phyloP scores from a whole-genome alignment of 192 early-diverging fungal species.

The Umbelopsis ramanniana region DNA sequence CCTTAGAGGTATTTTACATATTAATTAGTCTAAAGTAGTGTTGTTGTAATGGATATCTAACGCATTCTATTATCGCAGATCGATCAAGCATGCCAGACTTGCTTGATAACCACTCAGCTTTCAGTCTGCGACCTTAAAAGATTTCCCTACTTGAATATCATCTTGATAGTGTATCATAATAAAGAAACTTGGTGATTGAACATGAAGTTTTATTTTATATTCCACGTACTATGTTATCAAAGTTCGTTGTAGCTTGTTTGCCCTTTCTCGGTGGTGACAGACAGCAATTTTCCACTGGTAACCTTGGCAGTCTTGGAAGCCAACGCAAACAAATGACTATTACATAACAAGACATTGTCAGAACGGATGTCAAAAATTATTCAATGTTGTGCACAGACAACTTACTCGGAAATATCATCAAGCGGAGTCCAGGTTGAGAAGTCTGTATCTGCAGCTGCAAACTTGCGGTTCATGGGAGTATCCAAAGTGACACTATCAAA shows the following conservation, averaged over 20 bases:
- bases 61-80: not conserved
- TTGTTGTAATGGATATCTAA: not conserved
- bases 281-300: slow-evolving; percentile 61
- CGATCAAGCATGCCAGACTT: slow-evolving; percentile 21
- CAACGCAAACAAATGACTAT: slow-evolving; percentile 54
- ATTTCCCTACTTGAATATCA: not conserved
- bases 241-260: slow-evolving; percentile 58
- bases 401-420: slow-evolving; percentile 66
- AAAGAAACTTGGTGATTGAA: slow-evolving; percentile 19
- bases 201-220: not conserved
- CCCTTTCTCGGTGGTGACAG: slow-evolving; percentile 58
- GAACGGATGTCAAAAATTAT: not conserved
- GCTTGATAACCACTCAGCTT: slow-evolving; percentile 4
- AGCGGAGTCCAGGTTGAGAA: slow-evolving; percentile 86
- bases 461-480: slow-evolving; percentile 87
- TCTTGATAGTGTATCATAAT: slow-evolving; percentile 19
- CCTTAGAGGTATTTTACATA: slow-evolving; percentile 66
- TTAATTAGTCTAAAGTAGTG: not conserved
- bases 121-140: slow-evolving; percentile 11
- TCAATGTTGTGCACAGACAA: no score
- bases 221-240: not conserved
- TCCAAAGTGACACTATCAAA: slow-evolving; percentile 74
- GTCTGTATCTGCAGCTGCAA: slow-evolving; percentile 82
- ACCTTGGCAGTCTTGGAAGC: slow-evolving; percentile 48
- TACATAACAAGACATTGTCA: not conserved